phyloP scores from a whole-genome alignment of 2,329 filamentous ascomycete genomes.

The Paracoccidioides lutzii region DNA sequence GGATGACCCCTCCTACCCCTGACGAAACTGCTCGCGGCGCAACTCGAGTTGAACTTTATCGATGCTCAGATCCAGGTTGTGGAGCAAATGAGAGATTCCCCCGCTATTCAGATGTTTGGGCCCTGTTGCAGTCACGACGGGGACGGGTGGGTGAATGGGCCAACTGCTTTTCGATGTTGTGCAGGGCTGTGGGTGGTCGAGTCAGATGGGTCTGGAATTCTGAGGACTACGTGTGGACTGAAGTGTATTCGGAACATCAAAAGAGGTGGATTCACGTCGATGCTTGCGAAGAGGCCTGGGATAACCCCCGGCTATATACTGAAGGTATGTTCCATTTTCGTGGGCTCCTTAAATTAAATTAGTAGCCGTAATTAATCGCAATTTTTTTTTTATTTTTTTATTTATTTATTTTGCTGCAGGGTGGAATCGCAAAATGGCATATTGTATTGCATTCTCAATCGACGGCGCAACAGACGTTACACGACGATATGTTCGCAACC shows the following conservation, averaged over 20 bases:
- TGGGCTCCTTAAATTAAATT: not conserved
- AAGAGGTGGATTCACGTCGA: constrained; percentile 96
- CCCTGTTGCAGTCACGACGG: constrained; percentile 69
- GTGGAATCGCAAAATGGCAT: constrained; percentile 93
- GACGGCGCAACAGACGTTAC: constrained; percentile 63
- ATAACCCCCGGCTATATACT: constrained; percentile 80
- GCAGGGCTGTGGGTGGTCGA: constrained; percentile 76
- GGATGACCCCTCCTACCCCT: constrained; percentile 70
- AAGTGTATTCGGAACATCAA: constrained; percentile 89
- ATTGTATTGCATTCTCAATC: constrained; percentile 91
- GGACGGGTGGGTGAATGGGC: constrained; percentile 93
- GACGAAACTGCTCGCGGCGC: constrained; percentile 86
- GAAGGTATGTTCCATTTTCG: constrained; percentile 46
- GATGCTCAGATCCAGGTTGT: constrained; percentile 66
- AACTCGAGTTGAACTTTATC: constrained; percentile 76
- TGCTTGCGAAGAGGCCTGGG: constrained; percentile 87
- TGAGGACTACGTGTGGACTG: constrained; percentile 95
- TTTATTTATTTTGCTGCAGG: too few relatives aligned
- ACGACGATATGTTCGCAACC: constrained; percentile 47
- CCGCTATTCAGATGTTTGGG: constrained; percentile 89
- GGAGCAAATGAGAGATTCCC: constrained; percentile 77
- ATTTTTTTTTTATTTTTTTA: not conserved
- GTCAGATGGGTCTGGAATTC: constrained; percentile 98
- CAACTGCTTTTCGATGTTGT: constrained; percentile 98
- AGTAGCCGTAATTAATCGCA: constrained; percentile 4